These are phyloP conservation scores for Phialocephala subalpina DNA, from an alignment of 2,329 filamentous ascomycete genomes.

Conservation along the genomic window DNA sequence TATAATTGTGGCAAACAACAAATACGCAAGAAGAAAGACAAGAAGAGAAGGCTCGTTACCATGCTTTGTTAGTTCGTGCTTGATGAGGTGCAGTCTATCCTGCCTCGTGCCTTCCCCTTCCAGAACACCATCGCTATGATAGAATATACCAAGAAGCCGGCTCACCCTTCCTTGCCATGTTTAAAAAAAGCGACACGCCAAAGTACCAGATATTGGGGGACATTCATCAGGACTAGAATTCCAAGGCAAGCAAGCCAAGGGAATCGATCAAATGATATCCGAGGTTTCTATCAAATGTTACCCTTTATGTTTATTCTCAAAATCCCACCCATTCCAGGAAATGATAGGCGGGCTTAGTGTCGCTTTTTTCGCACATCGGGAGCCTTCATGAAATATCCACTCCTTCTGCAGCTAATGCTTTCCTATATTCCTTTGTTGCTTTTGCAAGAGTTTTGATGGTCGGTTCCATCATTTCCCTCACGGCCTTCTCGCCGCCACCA, in stretches of 20 bases:
- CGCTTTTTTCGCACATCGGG: no score
- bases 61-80: slow-evolving; percentile 11
- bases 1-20: background rate
- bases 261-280: no score
- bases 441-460: slow-evolving; percentile 74
- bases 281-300: no score
- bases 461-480: slow-evolving; percentile 79
- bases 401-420: slow-evolving; percentile 70
- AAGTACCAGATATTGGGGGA: no score
- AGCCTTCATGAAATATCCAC: slow-evolving; percentile 34
- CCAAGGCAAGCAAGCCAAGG: no score
- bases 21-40: background rate
- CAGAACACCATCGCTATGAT: slow-evolving; percentile 42
- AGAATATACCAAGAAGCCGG: slow-evolving; percentile 6
- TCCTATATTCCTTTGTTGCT: slow-evolving; percentile 76
- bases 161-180: no score
- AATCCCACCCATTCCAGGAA: no score
- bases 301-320: no score
- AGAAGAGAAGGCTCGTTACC: slow-evolving; percentile 13
- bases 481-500: slow-evolving; percentile 78
- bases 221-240: no score
- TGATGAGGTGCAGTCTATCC: slow-evolving; percentile 20
- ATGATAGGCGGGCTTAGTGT: no score
- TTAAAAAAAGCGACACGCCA: no score
- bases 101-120: slow-evolving; percentile 28